Evolutionary conservation across 768 basidiomycete species (phyloP).

Genomic region (Termitomyces sp.): DNA sequence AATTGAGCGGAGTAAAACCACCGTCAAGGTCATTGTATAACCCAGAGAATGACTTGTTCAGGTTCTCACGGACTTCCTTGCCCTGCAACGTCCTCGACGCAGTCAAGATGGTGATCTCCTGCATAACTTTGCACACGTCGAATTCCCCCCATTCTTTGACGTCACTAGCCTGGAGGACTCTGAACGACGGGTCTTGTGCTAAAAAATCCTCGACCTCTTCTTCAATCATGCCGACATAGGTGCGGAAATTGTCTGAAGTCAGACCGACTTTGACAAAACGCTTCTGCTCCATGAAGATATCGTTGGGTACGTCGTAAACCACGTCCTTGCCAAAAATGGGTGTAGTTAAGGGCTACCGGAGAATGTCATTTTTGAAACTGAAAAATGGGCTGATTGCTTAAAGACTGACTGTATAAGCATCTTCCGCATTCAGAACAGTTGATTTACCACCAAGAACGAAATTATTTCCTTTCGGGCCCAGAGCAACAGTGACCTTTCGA

Average conservation of each 20-base stretch:
- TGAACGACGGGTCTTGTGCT: conserved; percentile 57
- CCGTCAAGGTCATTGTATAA: conserved; percentile 88
- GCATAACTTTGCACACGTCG: conserved; percentile 64
- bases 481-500: conserved; percentile 82
- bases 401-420: conserved; percentile 79
- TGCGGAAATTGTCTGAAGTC: conserved; percentile 83
- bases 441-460: conserved; percentile 93
- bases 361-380: neutral
- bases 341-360: conserved; percentile 73
- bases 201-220: conserved; percentile 73
- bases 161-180: conserved; percentile 53
- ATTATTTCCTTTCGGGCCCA: conserved; percentile 91
- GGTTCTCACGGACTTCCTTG: conserved; percentile 69
- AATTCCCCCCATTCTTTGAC: conserved; percentile 77
- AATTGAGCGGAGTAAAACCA: conserved; percentile 94
- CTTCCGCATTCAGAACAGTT: conserved; percentile 89
- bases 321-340: conserved; percentile 98
- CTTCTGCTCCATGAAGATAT: conserved; percentile 98
- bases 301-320: conserved; percentile 96
- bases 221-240: conserved; percentile 78
- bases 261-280: conserved; percentile 96
- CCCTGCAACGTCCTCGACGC: conserved; percentile 94
- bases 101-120: conserved; percentile 92
- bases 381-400: neutral
- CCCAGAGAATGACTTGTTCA: conserved; percentile 84